Evolutionary conservation across 768 basidiomycete genomes (phyloP).

Genomic region (Gymnopilus dilepis): DNA sequence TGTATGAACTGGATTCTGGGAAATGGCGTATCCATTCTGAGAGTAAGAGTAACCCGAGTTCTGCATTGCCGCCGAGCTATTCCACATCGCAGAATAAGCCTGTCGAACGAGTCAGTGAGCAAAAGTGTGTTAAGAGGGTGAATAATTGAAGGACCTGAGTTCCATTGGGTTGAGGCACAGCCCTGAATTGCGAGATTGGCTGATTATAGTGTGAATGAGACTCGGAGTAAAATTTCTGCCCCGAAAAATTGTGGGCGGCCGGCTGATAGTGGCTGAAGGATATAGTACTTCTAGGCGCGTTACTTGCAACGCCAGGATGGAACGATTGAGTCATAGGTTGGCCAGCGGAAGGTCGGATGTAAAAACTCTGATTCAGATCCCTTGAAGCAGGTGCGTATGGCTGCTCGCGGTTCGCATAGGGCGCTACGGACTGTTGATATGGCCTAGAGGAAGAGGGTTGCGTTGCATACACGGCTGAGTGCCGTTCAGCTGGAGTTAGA

Average conservation of each 20-base stretch:
- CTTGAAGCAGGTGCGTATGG: conserved; percentile 16
- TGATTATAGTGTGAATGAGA: conserved; percentile 31
- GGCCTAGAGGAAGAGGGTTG: conserved; percentile 18
- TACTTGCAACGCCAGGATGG: conserved; percentile 11
- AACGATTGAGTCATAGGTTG: conserved; percentile 23
- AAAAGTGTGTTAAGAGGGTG: not conserved
- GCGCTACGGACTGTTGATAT: conserved; percentile 10
- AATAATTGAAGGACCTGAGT: conserved; percentile 18
- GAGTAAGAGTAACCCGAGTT: conserved; percentile 22
- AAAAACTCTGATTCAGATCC: conserved; percentile 24
- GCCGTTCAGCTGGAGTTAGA: conserved; percentile 14
- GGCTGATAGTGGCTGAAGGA: conserved; percentile 57
- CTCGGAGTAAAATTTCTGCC: conserved; percentile 26
- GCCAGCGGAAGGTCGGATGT: conserved; percentile 21
- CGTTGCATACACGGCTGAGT: conserved; percentile 11
- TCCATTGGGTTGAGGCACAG: conserved; percentile 19
- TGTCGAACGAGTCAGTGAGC: conserved; percentile 14
- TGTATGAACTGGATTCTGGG: conserved; percentile 1
- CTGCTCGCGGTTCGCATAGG: conserved; percentile 11
- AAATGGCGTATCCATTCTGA: conserved; percentile 12
- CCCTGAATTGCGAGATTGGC: conserved; percentile 15
- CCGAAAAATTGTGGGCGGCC: conserved; percentile 42
- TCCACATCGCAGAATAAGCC: conserved; percentile 32
- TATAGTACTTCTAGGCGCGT: conserved; percentile 27
- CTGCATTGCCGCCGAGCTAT: conserved; percentile 26